Base-by-base conservation (phyloP, 306 rosid genomes). In the Vicia villosa region DNA sequence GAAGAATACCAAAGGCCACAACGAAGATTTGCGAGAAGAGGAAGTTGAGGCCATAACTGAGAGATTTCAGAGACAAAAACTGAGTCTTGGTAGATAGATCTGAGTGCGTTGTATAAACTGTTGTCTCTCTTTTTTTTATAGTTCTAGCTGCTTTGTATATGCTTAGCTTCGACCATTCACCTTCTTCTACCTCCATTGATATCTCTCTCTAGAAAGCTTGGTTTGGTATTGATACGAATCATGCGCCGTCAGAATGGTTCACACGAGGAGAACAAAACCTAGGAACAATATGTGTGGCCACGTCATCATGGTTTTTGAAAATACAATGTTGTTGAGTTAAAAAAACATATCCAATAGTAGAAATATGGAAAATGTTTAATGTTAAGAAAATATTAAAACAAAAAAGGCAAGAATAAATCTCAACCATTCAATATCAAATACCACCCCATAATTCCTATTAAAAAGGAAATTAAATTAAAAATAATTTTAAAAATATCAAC, bases 1-100 rank as follows among this genome's bases (percentile, higher is more conserved):
- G 85, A 60, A 4, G 84, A 88, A 12, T 94, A 94, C 98, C 98
- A 94, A 50, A 88, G 87, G 9, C 96, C 97, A 34, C 96, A 94
- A 0, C 95, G 99, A 10, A 94, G 97, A 70, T 91, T 94, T 32
- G 95, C 92, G 50, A 94, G 74, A 52, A 94, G 92, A 83, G 99
- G 99, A 14, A 90, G 96, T 61, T 83, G 85, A 10, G 99, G 92
- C 97, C 97, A 94, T 37, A 94, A 78, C 83, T 82, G 83, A 49
- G 84, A 79, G 79, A 90, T 82, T 40, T 82, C 83, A 2, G 89
- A 87, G 5, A 94, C 92, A 41, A 91, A 90, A 34, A 91, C 78
- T 5, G 97, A 94, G 75, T 91, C 97, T 20, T 88, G 81, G 82
- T 85, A 88, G 7, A 94, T 88, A 0, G 98, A 94, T 72, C 81